Percentiles rank a stretch among this genome's conserved stretches.
These are phyloP conservation scores for Arabidopsis arenosa DNA, from an alignment of 345 rosid genomes.

Conservation along the genomic window DNA sequence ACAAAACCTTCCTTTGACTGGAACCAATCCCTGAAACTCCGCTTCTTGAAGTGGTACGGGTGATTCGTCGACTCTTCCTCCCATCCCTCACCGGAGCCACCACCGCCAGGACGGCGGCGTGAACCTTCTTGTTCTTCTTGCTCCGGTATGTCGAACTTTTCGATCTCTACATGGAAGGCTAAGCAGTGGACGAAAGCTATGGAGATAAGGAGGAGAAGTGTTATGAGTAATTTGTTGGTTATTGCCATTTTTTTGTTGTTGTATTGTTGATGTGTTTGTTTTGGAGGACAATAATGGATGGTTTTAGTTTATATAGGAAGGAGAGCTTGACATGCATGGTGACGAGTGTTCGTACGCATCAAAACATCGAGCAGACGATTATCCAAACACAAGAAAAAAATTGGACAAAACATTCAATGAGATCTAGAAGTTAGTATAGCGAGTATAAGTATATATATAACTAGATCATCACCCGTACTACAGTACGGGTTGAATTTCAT, in stretches of 20 bases:
- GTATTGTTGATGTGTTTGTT: background rate
- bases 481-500: too few relatives aligned
- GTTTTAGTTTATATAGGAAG: constrained; percentile 23
- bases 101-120: background rate
- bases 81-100: constrained; percentile 22
- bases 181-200: constrained; percentile 32
- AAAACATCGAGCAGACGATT: constrained; percentile 6
- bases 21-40: constrained; percentile 35
- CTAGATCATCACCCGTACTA: too few relatives aligned
- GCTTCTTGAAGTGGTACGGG: constrained; percentile 50
- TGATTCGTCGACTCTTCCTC: constrained; percentile 25
- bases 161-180: constrained; percentile 21
- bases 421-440: constrained; percentile 12
- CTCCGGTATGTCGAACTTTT: constrained; percentile 47
- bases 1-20: constrained; percentile 48
- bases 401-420: background rate
- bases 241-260: constrained; percentile 22
- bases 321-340: constrained; percentile 45
- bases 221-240: constrained; percentile 1
- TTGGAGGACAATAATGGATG: constrained; percentile 8
- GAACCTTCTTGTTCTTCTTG: constrained; percentile 26
- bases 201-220: constrained; percentile 32
- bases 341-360: constrained; percentile 46
- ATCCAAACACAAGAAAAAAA: constrained; percentile 7
- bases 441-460: too few relatives aligned